Percentiles rank a stretch among this genome's conserved stretches.
Evolutionary conservation across 23 red algal genomes (phyloP).

Genomic region (Chondrus crispus): DNA sequence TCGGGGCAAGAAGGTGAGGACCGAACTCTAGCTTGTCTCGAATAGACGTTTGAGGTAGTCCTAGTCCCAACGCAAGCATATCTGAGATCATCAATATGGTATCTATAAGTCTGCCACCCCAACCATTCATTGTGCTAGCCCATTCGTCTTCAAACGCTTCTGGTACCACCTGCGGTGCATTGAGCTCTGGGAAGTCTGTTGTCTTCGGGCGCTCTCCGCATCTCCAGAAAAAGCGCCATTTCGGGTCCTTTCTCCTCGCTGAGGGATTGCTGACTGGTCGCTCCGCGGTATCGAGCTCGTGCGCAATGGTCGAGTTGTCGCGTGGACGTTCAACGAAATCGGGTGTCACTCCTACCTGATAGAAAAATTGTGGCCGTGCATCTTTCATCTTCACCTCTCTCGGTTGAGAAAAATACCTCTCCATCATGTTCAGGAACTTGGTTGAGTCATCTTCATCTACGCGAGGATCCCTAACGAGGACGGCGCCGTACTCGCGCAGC

Average conservation of each 20-base stretch:
- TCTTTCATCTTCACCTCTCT: constrained; percentile 64
- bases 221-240: constrained; percentile 95
- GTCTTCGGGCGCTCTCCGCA: constrained; percentile 50
- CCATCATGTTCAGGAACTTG: constrained; percentile 84
- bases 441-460: constrained; percentile 32
- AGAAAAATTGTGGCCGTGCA: constrained; percentile 83
- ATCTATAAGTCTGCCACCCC: constrained; percentile 67
- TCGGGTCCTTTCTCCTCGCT: constrained; percentile 52
- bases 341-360: constrained; percentile 83
- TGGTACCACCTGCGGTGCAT: constrained; percentile 81
- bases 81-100: constrained; percentile 60
- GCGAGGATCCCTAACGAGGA: constrained; percentile 71
- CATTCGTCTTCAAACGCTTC: constrained; percentile 71
- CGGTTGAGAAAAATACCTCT: constrained; percentile 78
- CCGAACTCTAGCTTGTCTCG: constrained; percentile 36
- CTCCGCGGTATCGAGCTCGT: background rate
- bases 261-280: constrained; percentile 21
- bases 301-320: constrained; percentile 48
- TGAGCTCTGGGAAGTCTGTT: constrained; percentile 81
- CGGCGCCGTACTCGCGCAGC: constrained; percentile 70
- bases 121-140: constrained; percentile 61
- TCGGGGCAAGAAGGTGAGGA: constrained; percentile 94
- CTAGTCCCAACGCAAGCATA: constrained; percentile 87
- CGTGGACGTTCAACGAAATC: constrained; percentile 70
- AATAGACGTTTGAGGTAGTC: constrained; percentile 32